Evolutionary conservation across 2,329 filamentous ascomycete species (phyloP).

Genomic region (Colletotrichum musicola): DNA sequence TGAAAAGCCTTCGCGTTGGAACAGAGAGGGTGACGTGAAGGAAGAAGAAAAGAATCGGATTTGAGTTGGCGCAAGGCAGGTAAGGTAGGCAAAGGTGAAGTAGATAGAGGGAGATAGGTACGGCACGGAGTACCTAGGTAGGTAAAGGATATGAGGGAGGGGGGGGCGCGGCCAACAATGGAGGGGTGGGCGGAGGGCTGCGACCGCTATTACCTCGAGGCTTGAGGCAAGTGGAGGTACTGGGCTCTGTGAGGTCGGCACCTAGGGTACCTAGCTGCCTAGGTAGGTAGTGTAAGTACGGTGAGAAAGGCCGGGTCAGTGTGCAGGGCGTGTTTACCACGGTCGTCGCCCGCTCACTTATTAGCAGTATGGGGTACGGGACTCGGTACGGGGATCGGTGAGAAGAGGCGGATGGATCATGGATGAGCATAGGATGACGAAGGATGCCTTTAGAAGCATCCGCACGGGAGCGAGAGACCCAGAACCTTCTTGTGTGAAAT

Average conservation of each 20-base stretch:
- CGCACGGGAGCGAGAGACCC: background rate
- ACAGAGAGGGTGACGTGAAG: slow-evolving; percentile 19
- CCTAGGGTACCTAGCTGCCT: background rate
- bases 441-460: background rate
- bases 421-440: background rate
- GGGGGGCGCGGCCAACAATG: slow-evolving; percentile 20
- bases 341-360: background rate
- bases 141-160: slow-evolving; percentile 16
- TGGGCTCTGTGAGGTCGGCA: background rate
- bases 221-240: background rate
- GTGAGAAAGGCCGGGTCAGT: background rate
- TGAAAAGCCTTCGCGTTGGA: slow-evolving; percentile 21
- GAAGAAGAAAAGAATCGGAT: slow-evolving; percentile 24
- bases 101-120: background rate
- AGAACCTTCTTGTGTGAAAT: slow-evolving; percentile 11
- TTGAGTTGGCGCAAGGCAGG: slow-evolving; percentile 10
- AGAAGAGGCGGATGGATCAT: background rate
- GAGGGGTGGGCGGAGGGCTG: slow-evolving; percentile 14
- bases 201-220: background rate
- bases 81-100: background rate
- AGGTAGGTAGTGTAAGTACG: background rate
- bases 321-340: background rate
- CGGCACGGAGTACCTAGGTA: slow-evolving; percentile 1
- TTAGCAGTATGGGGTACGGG: slow-evolving; percentile 6
- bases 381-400: background rate